Evolutionary conservation across 1,284 basidiomycete genomes (phyloP).

Genomic region (Trichosporon coremiiforme): DNA sequence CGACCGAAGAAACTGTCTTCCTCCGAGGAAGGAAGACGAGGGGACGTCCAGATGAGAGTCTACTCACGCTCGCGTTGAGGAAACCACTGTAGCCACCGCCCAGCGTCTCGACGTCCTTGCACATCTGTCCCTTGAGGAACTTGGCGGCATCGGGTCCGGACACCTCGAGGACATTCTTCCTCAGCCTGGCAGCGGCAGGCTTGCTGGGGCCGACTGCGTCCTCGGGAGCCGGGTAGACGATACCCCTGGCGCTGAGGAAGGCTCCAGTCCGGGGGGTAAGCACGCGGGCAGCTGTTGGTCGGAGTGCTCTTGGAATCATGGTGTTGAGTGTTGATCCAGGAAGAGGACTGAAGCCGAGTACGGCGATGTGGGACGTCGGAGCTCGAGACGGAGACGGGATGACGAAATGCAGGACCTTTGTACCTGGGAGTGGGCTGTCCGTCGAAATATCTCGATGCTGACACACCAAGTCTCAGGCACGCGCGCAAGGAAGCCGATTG

Average conservation of each 20-base stretch:
- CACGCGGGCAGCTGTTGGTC: not conserved
- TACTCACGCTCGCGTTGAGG: constrained; percentile 78
- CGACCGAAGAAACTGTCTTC: too few relatives aligned
- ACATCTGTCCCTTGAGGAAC: constrained; percentile 84
- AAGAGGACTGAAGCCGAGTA: not conserved
- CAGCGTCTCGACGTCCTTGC: constrained; percentile 63
- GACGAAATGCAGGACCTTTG: not conserved
- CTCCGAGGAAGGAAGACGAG: not conserved
- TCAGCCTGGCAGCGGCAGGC: constrained; percentile 65
- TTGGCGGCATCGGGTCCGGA: constrained; percentile 78
- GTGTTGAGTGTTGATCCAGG: not conserved
- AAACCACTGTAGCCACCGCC: constrained; percentile 74
- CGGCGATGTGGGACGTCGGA: not conserved
- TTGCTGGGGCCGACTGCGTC: constrained; percentile 40
- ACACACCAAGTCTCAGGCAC: not conserved
- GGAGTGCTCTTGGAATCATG: not conserved
- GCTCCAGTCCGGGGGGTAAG: too few relatives aligned
- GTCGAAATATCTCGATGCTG: constrained; percentile 14
- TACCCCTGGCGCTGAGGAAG: not conserved
- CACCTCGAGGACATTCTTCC: constrained; percentile 65
- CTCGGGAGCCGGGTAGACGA: not conserved
- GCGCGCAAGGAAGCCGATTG: too few relatives aligned
- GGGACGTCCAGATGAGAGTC: not conserved
- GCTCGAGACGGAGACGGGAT: not conserved
- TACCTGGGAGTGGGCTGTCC: not conserved